Conservation (phyloP, 208 protist species). For the Trypanosoma mega region DNA sequence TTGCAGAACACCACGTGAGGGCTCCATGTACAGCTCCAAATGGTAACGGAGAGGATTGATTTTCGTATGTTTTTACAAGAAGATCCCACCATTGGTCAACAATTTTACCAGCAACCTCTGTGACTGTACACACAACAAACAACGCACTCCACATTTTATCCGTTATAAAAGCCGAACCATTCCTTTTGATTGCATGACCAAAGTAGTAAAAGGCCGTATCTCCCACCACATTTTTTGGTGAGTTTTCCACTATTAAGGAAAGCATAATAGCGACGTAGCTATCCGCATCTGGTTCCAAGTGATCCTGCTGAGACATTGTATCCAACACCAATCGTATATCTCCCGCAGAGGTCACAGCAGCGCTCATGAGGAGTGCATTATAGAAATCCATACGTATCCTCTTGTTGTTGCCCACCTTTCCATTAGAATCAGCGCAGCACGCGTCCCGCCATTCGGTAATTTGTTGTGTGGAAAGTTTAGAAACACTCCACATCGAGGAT, state of each 20-base stretch:
- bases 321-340: constrained; percentile 53
- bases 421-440: constrained; percentile 25
- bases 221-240: no score
- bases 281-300: constrained; percentile 44
- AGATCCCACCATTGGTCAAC: constrained; percentile 80
- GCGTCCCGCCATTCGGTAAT: constrained; percentile 25
- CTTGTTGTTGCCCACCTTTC: background rate
- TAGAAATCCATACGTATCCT: constrained; percentile 47
- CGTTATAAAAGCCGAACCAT: constrained; percentile 31
- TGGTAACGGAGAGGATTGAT: constrained; percentile 34
- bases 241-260: constrained; percentile 21
- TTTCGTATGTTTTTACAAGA: constrained; percentile 14
- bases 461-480: constrained; percentile 15
- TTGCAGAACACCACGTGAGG: constrained; percentile 61
- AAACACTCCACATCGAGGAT: background rate
- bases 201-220: constrained; percentile 74
- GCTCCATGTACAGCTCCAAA: constrained; percentile 56
- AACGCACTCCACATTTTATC: constrained; percentile 55
- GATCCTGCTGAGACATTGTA: constrained; percentile 43
- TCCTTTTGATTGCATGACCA: constrained; percentile 51
- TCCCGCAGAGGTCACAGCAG: constrained; percentile 22
- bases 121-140: constrained; percentile 48
- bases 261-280: constrained; percentile 52
- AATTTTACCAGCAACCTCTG: constrained; percentile 63
- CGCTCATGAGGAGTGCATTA: constrained; percentile 43